phyloP scores from a whole-genome alignment of 352 stramenopile genomes.

The Globisporangium alternatum region DNA sequence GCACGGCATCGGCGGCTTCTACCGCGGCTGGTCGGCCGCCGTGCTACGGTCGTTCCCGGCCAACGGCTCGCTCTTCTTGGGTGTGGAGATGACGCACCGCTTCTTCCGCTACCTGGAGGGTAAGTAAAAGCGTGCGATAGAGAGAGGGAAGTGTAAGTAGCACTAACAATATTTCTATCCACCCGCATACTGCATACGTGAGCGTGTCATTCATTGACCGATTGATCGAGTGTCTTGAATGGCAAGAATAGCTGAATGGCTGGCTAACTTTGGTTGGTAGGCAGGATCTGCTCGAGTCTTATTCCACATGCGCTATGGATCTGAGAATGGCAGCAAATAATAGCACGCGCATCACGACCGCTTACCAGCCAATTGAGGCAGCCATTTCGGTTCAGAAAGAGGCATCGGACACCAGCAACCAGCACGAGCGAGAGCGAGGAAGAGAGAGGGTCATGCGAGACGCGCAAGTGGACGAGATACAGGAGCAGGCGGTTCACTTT shows the following conservation, averaged over 20 bases:
- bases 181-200: neutral
- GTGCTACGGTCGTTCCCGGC: conserved; percentile 85
- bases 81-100: conserved; percentile 86
- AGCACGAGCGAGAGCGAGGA: no score
- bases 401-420: neutral
- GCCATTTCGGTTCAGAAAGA: conserved; percentile 5
- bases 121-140: conserved; percentile 8
- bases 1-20: conserved; percentile 77
- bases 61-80: conserved; percentile 87
- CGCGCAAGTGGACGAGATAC: neutral
- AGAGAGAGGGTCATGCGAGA: conserved; percentile 4
- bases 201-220: neutral
- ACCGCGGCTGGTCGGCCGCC: conserved; percentile 82
- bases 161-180: neutral
- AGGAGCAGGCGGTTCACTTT: neutral
- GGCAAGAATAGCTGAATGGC: neutral
- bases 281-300: conserved; percentile 1
- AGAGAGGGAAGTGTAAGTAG: conserved; percentile 2
- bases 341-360: no score
- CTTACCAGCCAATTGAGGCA: neutral
- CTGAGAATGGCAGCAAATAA: conserved; percentile 3
- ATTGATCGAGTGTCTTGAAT: neutral
- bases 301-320: neutral
- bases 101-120: conserved; percentile 61
- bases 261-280: neutral